Base-by-base conservation (phyloP, 441 rosid species). In the Populus tomentosa region DNA sequence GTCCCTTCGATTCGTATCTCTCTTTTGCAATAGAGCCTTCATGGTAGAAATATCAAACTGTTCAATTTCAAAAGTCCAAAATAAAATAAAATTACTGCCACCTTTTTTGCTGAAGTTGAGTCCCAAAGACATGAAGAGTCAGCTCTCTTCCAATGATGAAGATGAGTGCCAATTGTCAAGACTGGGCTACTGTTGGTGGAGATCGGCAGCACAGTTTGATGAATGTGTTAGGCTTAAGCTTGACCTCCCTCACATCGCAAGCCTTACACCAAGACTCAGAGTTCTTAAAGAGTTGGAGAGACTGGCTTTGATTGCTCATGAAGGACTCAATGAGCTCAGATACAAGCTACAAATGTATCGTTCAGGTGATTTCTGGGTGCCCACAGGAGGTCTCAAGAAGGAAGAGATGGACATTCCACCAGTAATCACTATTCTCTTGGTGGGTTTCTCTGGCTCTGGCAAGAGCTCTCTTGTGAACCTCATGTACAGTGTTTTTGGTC, bases 301-400 rank as follows among this genome's bases (percentile, higher is more conserved):
- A 72, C 71, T 88, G 87, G 90, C 88, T 67, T 56, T 86, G 67
- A 72, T 86, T 70, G 90, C 89, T 10, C 69, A 83, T 8, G 84
- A 85, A 32, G 92, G 92, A 61, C 86, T 90, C 72, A 81, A 78
- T 46, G 94, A 90, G 81, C 81, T 86, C 24, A 82, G 90, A 36
- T 87, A 87, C 79, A 88, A 85, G 87, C 80, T 88, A 21, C 75
- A 81, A 21, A 73, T 28, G 62, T 89, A 89, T 76, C 80, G 84
- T 53, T 75, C 89, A 2, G 94, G 92, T 20, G 94, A 89, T 78
- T 87, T 83, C 68, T 89, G 92, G 94, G 81, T 87, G 8, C 91
- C 94, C 23, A 82, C 88, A 0, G 94, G 90, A 33, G 91, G 94
- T 4, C 53, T 89, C n/a, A 76, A 50, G 35, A 87, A 83, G 80